Conservation (phyloP, 2,329 filamentous ascomycete species). For the Pseudocercospora musae region DNA sequence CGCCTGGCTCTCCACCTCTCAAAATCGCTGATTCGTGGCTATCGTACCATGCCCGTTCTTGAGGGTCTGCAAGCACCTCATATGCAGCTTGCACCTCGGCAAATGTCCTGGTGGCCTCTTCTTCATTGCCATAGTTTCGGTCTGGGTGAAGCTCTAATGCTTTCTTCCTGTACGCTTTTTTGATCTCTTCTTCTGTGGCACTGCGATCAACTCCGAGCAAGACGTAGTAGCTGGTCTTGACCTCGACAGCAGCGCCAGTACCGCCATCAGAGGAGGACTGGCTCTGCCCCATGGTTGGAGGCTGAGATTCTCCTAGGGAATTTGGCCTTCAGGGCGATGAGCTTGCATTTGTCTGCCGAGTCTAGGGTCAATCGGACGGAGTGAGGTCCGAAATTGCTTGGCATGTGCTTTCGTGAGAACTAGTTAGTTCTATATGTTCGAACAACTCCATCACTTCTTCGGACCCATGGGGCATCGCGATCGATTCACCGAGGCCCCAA, state of each 20-base stretch:
- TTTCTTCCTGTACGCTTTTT: constrained; percentile 86
- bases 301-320: neutral
- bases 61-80: constrained; percentile 90
- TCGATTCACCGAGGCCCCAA: no score
- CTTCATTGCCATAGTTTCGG: constrained; percentile 82
- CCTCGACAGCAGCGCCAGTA: constrained; percentile 29
- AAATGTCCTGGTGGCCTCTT: constrained; percentile 78
- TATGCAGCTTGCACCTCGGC: constrained; percentile 92
- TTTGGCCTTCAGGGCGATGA: neutral
- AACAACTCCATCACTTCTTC: no score
- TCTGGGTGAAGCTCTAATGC: constrained; percentile 94
- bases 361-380: neutral
- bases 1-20: constrained; percentile 56
- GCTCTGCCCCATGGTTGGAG: constrained; percentile 43
- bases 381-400: neutral
- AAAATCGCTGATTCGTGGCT: constrained; percentile 85
- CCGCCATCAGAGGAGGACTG: constrained; percentile 41
- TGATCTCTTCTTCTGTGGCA: constrained; percentile 86
- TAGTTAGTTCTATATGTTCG: no score
- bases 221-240: constrained; percentile 81
- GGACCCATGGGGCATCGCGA: no score
- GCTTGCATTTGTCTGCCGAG: neutral
- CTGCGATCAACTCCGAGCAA: constrained; percentile 69
- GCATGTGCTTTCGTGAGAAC: no score
- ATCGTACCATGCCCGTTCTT: constrained; percentile 97